A percentile compares a stretch with the other conserved stretches of the same genome.
Evolutionary conservation across 1,139 yeast species (phyloP).

Genomic region (Pichia sp.): DNA sequence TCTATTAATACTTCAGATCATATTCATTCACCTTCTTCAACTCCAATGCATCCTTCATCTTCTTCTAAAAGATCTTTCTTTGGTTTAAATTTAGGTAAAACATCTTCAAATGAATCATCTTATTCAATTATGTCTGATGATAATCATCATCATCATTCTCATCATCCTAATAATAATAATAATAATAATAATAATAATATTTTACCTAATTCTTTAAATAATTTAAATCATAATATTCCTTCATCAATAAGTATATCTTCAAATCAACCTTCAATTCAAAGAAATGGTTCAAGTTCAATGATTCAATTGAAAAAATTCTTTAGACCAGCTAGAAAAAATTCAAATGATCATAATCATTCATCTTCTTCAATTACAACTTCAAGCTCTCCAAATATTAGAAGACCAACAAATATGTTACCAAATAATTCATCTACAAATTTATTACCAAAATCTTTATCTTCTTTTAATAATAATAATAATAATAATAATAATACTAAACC

Average conservation of each 20-base stretch:
- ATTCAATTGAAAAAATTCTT: slow-evolving; percentile 32
- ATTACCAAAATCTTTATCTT: neutral
- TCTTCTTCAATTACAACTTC: neutral
- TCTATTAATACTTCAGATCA: neutral
- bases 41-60: slow-evolving; percentile 9
- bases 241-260: neutral
- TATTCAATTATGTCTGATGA: slow-evolving; percentile 23
- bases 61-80: slow-evolving; percentile 27
- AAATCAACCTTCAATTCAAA: slow-evolving; percentile 16
- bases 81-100: slow-evolving; percentile 26
- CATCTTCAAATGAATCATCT: slow-evolving; percentile 26
- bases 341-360: slow-evolving; percentile 10
- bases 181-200: neutral
- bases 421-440: neutral
- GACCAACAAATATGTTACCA: neutral
- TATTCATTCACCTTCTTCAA: neutral
- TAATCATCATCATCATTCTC: slow-evolving; percentile 19
- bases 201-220: slow-evolving; percentile 2
- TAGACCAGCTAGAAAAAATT: slow-evolving; percentile 29
- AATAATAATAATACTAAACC: neutral
- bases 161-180: neutral
- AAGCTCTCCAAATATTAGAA: neutral
- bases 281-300: slow-evolving; percentile 37
- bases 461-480: neutral
- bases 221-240: neutral